Conservation (phyloP, 306 rosid genomes). For the Quercus agrifolia region DNA sequence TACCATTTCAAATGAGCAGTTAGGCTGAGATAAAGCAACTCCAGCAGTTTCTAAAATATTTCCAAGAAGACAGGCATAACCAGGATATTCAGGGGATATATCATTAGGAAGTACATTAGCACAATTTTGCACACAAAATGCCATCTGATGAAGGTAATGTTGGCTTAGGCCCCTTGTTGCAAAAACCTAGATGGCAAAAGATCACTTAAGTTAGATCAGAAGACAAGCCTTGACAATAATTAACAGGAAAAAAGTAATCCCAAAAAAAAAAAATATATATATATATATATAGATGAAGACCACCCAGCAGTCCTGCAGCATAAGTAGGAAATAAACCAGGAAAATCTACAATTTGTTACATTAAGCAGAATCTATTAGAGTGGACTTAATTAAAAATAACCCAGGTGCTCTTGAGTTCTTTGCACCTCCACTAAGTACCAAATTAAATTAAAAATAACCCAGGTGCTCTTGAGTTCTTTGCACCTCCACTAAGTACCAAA, state of each 20-base stretch:
- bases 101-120: slow-evolving; percentile 67
- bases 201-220: slow-evolving; percentile 7
- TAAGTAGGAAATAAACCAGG: neutral
- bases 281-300: slow-evolving; percentile 3
- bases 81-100: slow-evolving; percentile 70
- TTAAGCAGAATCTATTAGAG: neutral
- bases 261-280: neutral
- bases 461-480: slow-evolving; percentile 8
- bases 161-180: slow-evolving; percentile 51
- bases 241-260: neutral
- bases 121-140: slow-evolving; percentile 58
- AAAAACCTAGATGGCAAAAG: slow-evolving; percentile 52
- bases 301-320: neutral
- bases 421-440: neutral
- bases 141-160: slow-evolving; percentile 79
- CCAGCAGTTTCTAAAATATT: slow-evolving; percentile 83
- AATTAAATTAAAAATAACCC: neutral
- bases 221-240: slow-evolving; percentile 2
- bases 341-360: neutral
- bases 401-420: slow-evolving; percentile 6
- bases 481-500: neutral
- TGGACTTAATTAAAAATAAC: neutral
- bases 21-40: slow-evolving; percentile 71
- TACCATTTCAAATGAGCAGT: slow-evolving; percentile 83
- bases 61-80: slow-evolving; percentile 95